Evolutionary conservation across 768 basidiomycete genomes (phyloP).

Genomic region (Paxillus rubicundulus): DNA sequence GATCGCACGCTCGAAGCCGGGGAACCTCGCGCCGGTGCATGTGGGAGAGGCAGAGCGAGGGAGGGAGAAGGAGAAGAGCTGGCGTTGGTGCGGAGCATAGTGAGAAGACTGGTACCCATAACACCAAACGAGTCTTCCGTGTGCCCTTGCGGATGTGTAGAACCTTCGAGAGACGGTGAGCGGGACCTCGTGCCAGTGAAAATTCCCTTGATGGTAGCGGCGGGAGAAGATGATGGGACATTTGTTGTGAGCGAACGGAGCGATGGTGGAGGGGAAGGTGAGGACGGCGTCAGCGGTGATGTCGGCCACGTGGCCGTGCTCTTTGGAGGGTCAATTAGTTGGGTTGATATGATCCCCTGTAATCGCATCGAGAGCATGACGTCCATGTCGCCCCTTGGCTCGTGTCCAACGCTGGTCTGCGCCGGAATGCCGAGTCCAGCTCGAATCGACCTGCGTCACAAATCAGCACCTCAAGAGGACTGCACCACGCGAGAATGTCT

Average conservation of each 20-base stretch:
- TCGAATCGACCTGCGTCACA: constrained; percentile 53
- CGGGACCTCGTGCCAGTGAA: constrained; percentile 23
- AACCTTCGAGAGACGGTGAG: constrained; percentile 41
- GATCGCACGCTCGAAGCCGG: constrained; percentile 28
- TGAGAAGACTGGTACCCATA: constrained; percentile 53
- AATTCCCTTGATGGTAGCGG: constrained; percentile 19
- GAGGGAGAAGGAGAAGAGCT: constrained; percentile 25
- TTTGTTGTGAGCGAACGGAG: constrained; percentile 25
- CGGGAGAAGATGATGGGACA: constrained; percentile 15
- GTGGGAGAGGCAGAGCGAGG: constrained; percentile 31
- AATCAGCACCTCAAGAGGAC: constrained; percentile 1
- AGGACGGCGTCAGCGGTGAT: constrained; percentile 19
- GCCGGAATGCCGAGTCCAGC: constrained; percentile 58
- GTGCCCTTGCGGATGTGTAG: constrained; percentile 33
- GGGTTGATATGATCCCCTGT: constrained; percentile 50
- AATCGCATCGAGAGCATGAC: constrained; percentile 79
- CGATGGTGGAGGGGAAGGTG: constrained; percentile 29
- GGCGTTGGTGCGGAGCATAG: constrained; percentile 46
- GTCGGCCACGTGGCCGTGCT: constrained; percentile 6
- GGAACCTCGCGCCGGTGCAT: constrained; percentile 15
- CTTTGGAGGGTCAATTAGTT: constrained; percentile 12
- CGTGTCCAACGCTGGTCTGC: constrained; percentile 42
- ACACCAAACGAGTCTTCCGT: constrained; percentile 57
- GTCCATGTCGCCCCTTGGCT: constrained; percentile 78
- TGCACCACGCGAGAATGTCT: constrained; percentile 1